Base-by-base conservation (phyloP, 2,329 filamentous ascomycete genomes). In the Microsporum canis region DNA sequence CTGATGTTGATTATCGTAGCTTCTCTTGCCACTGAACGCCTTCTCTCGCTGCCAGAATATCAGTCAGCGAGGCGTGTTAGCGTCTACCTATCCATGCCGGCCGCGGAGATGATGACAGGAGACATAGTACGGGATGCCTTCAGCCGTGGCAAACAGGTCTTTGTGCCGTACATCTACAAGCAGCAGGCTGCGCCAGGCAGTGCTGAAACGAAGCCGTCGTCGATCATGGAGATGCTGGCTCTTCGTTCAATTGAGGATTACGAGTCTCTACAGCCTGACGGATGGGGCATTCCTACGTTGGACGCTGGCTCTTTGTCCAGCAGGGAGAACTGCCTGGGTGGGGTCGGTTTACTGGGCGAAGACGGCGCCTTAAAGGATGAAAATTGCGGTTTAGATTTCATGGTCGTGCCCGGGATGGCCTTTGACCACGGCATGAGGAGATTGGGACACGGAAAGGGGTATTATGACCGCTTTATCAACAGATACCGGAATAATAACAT, bases 181-280 rank as follows among this genome's bases (percentile, higher is more conserved):
- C 75, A 61, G n/a, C 8, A 39, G 38, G 8, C 38, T 7, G 65
- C 65, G 36, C 59, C 67, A 51, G 66, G 69, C 14, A 67, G 71
- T 12, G 64, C 66, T 29, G 65, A 70, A 4, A 72, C 72, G 33
- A 76, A 78, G 61, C 82, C 84, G 4, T 76, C 70, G 3, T 88
- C 88, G 14, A 82, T 94, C 60, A 99, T 99, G 94, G 91, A 96
- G 70, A 97, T 99, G 94, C 84, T 99, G 27, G 85, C 85, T 64
- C 78, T 99, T 45, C 77, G 80, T 61, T 86, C 85, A 31, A 73
- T 89, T 58, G 76, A 82, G 33, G 94, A 99, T 72, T 96, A 91
- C 72, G 84, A 90, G 65, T 82, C 83, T 29, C 78, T 97, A 63
- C 76, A 85, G 69, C 81, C 82, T 45, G 94, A 99, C 74, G 84